phyloP scores from a whole-genome alignment of 345 rosid genomes.

The Psidium guajava region DNA sequence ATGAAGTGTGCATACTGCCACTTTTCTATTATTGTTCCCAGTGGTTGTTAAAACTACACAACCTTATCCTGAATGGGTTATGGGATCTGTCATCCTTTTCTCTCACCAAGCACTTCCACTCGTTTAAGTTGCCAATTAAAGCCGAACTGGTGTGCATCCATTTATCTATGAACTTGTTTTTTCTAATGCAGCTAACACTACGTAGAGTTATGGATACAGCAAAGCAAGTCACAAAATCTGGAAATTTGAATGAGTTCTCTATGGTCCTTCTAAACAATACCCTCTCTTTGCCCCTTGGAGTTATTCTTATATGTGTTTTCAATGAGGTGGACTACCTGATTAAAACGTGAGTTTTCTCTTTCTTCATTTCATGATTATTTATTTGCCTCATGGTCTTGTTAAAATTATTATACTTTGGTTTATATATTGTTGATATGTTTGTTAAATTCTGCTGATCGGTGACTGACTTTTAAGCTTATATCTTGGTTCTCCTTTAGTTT shows the following conservation, averaged over 20 bases:
- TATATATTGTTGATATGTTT: neutral
- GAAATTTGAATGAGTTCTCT: slow-evolving; percentile 88
- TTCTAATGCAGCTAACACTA: slow-evolving; percentile 64
- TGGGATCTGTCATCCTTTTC: neutral
- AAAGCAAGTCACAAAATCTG: slow-evolving; percentile 79
- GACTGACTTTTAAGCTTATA: neutral
- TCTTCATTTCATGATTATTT: neutral
- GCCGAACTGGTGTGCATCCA: neutral
- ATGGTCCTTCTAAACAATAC: slow-evolving; percentile 96
- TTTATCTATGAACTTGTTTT: neutral
- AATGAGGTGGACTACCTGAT: slow-evolving; percentile 78
- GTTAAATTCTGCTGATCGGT: neutral
- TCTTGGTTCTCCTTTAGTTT: neutral
- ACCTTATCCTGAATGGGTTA: neutral
- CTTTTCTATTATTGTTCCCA: neutral
- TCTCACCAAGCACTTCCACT: neutral
- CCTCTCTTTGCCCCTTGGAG: slow-evolving; percentile 83
- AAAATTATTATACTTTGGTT: neutral
- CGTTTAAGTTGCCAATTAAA: neutral
- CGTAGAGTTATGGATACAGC: slow-evolving; percentile 98
- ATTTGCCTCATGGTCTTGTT: neutral
- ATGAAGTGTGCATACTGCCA: neutral
- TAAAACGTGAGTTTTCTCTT: slow-evolving; percentile 48
- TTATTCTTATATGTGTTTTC: slow-evolving; percentile 62
- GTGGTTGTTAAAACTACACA: neutral